Conservation (phyloP, 169 alveolate species). For the Plasmodium inui region DNA sequence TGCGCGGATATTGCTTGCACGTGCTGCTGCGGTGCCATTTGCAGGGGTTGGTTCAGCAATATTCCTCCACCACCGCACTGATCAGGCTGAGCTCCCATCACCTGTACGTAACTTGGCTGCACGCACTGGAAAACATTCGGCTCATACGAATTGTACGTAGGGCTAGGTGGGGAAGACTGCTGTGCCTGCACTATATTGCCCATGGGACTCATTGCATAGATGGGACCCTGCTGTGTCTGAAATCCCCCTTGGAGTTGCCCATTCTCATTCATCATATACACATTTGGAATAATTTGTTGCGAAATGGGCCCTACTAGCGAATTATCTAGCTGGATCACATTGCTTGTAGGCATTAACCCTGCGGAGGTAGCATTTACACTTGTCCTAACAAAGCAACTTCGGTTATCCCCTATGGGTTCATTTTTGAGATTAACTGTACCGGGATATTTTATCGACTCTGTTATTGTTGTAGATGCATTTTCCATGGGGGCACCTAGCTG, state of each 20-base stretch:
- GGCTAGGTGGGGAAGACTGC: background rate
- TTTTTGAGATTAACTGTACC: constrained; percentile 18
- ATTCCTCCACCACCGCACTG: background rate
- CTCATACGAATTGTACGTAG: background rate
- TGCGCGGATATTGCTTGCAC: background rate
- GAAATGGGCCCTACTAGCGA: background rate
- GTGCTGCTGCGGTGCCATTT: background rate
- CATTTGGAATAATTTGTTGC: constrained; percentile 26
- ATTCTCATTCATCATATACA: constrained; percentile 37
- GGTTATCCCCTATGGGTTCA: constrained; percentile 10
- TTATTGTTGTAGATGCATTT: constrained; percentile 52
- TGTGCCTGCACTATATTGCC: constrained; percentile 14
- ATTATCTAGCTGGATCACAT: constrained; percentile 48
- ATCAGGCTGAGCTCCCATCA: background rate
- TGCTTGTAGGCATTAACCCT: constrained; percentile 1
- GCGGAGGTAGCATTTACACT: background rate
- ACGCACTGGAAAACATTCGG: background rate
- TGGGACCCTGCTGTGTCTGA: constrained; percentile 9
- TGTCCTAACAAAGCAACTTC: constrained; percentile 5
- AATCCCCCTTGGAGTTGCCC: background rate
- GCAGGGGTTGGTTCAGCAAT: constrained; percentile 31
- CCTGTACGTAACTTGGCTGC: constrained; percentile 17
- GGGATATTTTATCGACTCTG: constrained; percentile 49
- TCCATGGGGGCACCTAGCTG: constrained; percentile 68
- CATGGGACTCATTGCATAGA: constrained; percentile 4